Evolutionary conservation across 176 grass and related monocot species (phyloP).

Genomic region (Paspalum vaginatum): DNA sequence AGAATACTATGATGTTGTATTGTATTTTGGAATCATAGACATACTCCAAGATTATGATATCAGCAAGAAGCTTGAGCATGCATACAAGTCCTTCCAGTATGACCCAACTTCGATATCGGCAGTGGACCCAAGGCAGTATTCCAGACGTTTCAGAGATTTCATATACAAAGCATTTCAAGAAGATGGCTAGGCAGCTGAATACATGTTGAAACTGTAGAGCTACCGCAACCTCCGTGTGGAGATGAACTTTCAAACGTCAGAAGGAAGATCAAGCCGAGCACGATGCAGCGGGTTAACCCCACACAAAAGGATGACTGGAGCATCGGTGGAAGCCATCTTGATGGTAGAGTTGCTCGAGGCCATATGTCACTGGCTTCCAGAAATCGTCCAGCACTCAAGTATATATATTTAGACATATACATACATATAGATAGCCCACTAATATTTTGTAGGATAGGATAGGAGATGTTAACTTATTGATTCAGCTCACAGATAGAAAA

Average conservation of each 20-base stretch:
- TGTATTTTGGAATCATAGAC: slow-evolving; percentile 94
- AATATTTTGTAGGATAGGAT: slow-evolving; percentile 66
- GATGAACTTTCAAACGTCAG: slow-evolving; percentile 30
- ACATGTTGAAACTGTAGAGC: neutral
- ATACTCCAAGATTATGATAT: slow-evolving; percentile 98
- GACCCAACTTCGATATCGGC: slow-evolving; percentile 85
- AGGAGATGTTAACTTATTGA: slow-evolving; percentile 60
- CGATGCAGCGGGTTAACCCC: slow-evolving; percentile 24
- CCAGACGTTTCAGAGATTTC: slow-evolving; percentile 81
- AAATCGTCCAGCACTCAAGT: slow-evolving; percentile 25
- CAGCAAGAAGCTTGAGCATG: slow-evolving; percentile 94
- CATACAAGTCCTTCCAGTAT: slow-evolving; percentile 86
- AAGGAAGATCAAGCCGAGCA: slow-evolving; percentile 24
- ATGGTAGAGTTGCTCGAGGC: slow-evolving; percentile 24
- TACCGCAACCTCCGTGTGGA: slow-evolving; percentile 12
- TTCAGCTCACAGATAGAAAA: slow-evolving; percentile 60
- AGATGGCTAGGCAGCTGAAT: slow-evolving; percentile 49
- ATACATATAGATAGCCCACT: slow-evolving; percentile 57
- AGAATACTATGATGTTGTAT: slow-evolving; percentile 65
- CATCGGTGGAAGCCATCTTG: slow-evolving; percentile 29
- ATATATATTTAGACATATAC: slow-evolving; percentile 66
- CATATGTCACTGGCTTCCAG: slow-evolving; percentile 5
- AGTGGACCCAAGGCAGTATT: slow-evolving; percentile 82
- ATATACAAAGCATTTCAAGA: slow-evolving; percentile 82
- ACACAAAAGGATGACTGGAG: slow-evolving; percentile 25